These are phyloP conservation scores for Truncatella angustata DNA, from an alignment of 2,329 filamentous ascomycete species.

Conservation along the genomic window DNA sequence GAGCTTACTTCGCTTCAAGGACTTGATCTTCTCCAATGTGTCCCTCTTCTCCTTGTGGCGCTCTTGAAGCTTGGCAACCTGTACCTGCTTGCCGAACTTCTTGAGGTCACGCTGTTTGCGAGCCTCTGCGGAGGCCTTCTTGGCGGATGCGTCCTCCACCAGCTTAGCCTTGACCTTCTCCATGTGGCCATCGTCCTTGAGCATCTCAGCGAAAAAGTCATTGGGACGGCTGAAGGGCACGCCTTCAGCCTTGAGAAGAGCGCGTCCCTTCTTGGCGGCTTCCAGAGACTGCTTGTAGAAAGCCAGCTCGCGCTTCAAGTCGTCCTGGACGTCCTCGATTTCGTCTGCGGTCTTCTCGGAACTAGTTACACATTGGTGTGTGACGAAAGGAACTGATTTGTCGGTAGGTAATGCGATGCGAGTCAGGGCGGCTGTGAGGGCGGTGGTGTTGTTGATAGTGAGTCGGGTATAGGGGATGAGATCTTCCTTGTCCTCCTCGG, in stretches of 20 bases:
- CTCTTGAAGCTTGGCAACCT: constrained; percentile 94
- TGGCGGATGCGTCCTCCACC: constrained; percentile 84
- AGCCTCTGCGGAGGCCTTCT: constrained; percentile 90
- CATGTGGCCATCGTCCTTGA: constrained; percentile 98
- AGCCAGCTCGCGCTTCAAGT: constrained; percentile 85
- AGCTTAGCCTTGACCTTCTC: constrained; percentile 92
- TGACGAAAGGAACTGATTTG: constrained; percentile 72
- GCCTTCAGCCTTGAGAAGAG: constrained; percentile 76
- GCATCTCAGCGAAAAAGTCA: constrained; percentile 99
- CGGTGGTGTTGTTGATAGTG: constrained; percentile 95
- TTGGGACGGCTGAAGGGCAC: constrained; percentile 83
- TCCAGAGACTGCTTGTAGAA: constrained; percentile 90
- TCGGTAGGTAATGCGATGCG: constrained; percentile 71
- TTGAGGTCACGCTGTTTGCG: constrained; percentile 91
- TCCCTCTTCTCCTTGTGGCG: constrained; percentile 88
- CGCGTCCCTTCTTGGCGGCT: constrained; percentile 71
- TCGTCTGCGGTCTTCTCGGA: constrained; percentile 60
- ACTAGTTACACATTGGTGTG: constrained; percentile 76
- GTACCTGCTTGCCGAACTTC: constrained; percentile 99
- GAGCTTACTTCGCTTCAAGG: constrained; percentile 86
- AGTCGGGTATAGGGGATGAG: constrained; percentile 87
- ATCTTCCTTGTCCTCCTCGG: constrained; percentile 81
- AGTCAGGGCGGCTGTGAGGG: constrained; percentile 75
- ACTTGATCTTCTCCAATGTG: constrained; percentile 92
- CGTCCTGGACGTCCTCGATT: constrained; percentile 84